A percentile compares a stretch with the other conserved stretches of the same genome.
Conservation (phyloP, 1,139 yeast species). For the Hansenula lynferdii region DNA sequence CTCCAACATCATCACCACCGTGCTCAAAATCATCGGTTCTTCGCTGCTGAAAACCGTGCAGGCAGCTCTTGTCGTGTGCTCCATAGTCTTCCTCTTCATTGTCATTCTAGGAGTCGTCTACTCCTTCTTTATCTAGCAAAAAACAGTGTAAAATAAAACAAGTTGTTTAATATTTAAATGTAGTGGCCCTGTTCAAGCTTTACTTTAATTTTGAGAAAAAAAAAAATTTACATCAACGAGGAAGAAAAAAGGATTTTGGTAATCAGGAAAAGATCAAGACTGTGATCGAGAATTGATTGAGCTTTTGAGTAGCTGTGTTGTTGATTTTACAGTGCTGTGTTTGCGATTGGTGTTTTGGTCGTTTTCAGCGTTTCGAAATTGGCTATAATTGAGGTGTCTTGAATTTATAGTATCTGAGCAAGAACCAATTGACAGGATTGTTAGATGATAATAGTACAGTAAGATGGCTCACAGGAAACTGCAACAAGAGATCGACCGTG, state of each 20-base stretch:
- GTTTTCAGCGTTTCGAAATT: too few species aligned
- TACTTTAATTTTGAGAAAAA: not conserved
- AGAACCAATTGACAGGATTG: too few species aligned
- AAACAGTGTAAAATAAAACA: too few species aligned
- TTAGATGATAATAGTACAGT: slow-evolving; percentile 6
- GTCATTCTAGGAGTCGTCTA: not conserved
- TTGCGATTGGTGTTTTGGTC: too few species aligned
- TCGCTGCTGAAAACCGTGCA: not conserved
- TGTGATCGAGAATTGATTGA: not conserved
- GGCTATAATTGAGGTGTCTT: too few species aligned
- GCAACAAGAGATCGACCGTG: slow-evolving; percentile 73
- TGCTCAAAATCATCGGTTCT: not conserved
- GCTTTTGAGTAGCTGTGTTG: too few species aligned
- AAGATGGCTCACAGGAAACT: slow-evolving; percentile 63
- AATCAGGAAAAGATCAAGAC: not conserved
- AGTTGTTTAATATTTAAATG: too few species aligned
- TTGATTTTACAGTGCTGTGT: too few species aligned
- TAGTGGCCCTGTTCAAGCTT: slow-evolving; percentile 1
- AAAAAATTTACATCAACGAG: slow-evolving; percentile 2
- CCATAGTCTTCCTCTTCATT: not conserved
- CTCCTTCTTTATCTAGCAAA: not conserved
- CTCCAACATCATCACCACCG: not conserved
- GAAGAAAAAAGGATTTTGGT: not conserved
- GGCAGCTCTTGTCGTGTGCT: not conserved
- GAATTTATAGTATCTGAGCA: too few species aligned